phyloP scores from a whole-genome alignment of 2,329 filamentous ascomycete species.

The Xylaria sp. region DNA sequence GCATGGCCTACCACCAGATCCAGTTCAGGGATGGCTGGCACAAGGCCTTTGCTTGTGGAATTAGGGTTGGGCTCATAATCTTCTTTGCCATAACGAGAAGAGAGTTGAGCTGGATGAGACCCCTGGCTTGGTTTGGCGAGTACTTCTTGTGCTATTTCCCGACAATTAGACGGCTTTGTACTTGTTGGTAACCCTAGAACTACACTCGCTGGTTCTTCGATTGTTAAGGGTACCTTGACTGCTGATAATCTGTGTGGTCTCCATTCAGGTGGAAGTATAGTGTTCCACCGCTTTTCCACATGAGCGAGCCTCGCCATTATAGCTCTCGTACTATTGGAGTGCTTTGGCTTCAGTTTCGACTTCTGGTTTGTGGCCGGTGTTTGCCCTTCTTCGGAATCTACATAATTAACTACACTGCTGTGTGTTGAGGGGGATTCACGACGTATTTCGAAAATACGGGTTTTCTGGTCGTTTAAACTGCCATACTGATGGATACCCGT shows the following conservation, averaged over 20 bases:
- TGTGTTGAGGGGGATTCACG: background rate
- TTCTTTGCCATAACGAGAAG: background rate
- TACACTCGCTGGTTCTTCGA: background rate
- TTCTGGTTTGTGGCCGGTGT: background rate
- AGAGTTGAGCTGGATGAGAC: background rate
- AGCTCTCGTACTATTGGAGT: background rate
- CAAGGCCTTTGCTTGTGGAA: background rate
- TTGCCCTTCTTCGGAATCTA: background rate
- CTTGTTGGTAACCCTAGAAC: background rate
- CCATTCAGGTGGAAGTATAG: conserved; percentile 30
- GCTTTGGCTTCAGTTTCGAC: background rate
- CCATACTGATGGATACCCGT: conserved; percentile 33
- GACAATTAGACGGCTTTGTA: background rate
- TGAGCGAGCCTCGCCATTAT: background rate
- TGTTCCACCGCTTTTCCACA: conserved; percentile 26
- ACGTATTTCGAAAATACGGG: background rate
- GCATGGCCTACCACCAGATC: background rate
- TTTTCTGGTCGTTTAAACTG: background rate
- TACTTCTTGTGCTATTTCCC: conserved; percentile 8
- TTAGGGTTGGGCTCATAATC: background rate
- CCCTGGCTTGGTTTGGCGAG: background rate
- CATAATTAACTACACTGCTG: background rate
- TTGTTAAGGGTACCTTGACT: background rate
- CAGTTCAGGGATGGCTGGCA: background rate
- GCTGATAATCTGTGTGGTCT: background rate